These are phyloP conservation scores for Aspergillus fijiensis DNA, from an alignment of 2,329 filamentous ascomycete species.

Conservation along the genomic window DNA sequence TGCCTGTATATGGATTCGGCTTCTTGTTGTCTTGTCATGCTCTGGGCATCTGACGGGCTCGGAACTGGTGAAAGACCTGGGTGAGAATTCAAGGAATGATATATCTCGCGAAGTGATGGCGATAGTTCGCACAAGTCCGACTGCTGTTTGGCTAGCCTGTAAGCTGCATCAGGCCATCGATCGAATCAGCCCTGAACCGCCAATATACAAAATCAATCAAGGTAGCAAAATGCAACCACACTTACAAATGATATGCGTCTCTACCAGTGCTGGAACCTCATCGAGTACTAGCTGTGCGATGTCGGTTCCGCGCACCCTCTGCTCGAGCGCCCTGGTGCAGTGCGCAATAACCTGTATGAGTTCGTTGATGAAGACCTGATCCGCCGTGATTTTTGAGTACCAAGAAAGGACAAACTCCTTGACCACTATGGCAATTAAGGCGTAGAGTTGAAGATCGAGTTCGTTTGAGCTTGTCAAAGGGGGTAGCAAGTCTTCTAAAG, in stretches of 20 bases:
- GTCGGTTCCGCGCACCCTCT: conserved; percentile 79
- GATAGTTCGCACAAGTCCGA: conserved; percentile 60
- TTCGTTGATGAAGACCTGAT: conserved; percentile 84
- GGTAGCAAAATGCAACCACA: conserved; percentile 12
- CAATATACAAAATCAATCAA: not conserved
- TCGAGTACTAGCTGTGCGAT: conserved; percentile 80
- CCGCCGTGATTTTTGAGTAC: conserved; percentile 90
- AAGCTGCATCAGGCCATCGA: conserved; percentile 54
- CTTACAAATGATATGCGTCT: conserved; percentile 76
- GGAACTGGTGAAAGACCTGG: conserved; percentile 79
- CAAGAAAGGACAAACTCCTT: conserved; percentile 88
- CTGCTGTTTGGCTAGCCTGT: conserved; percentile 65
- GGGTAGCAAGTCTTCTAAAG: conserved; percentile 80
- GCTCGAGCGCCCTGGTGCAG: conserved; percentile 82
- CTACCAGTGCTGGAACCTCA: conserved; percentile 78
- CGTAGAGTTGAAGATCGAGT: conserved; percentile 89
- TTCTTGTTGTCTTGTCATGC: conserved; percentile 62
- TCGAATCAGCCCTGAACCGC: conserved; percentile 21
- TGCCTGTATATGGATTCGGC: conserved; percentile 85
- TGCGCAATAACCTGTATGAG: conserved; percentile 89
- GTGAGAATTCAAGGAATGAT: conserved; percentile 80
- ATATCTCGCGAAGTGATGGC: conserved; percentile 66
- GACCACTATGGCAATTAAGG: conserved; percentile 83
- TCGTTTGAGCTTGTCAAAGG: conserved; percentile 93
- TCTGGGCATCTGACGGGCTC: conserved; percentile 51